These are phyloP conservation scores for Graphiopsis chlorocephala DNA, from an alignment of 2,329 filamentous ascomycete genomes.

Conservation along the genomic window DNA sequence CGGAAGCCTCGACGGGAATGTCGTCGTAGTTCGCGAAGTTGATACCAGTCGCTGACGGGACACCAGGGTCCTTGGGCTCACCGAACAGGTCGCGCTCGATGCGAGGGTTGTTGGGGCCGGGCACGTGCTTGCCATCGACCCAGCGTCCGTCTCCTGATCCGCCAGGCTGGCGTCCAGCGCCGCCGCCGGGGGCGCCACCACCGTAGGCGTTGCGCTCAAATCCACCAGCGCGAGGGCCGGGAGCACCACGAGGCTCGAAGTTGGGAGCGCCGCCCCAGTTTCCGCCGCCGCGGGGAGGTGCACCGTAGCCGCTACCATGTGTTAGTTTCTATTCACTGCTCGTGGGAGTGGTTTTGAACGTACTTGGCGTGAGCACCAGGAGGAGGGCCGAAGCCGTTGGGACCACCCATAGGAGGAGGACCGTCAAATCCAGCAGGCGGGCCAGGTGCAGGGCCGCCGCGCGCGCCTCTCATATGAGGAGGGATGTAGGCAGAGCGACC, in stretches of 20 bases:
- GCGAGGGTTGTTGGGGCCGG: slow-evolving; percentile 83
- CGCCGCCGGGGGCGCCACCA: slow-evolving; percentile 48
- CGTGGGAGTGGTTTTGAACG: slow-evolving; percentile 40
- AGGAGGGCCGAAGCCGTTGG: slow-evolving; percentile 65
- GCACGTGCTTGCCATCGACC: slow-evolving; percentile 94
- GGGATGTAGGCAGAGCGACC: slow-evolving; percentile 75
- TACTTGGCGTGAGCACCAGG: slow-evolving; percentile 55
- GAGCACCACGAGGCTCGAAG: slow-evolving; percentile 50
- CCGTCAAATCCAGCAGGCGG: slow-evolving; percentile 56
- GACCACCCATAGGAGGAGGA: slow-evolving; percentile 41
- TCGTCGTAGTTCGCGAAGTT: slow-evolving; percentile 99
- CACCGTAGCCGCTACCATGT: slow-evolving; percentile 47
- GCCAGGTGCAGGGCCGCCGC: slow-evolving; percentile 38
- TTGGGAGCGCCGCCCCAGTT: slow-evolving; percentile 55
- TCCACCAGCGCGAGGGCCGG: slow-evolving; percentile 9
- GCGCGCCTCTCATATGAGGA: slow-evolving; percentile 68
- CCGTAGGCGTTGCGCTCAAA: slow-evolving; percentile 66
- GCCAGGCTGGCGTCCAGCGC: slow-evolving; percentile 58
- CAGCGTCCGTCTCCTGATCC: slow-evolving; percentile 95
- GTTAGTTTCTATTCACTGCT: slow-evolving; percentile 21
- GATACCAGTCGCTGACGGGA: slow-evolving; percentile 96
- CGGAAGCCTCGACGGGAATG: slow-evolving; percentile 96
- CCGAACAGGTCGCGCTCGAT: slow-evolving; percentile 96
- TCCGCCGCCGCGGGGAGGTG: slow-evolving; percentile 33
- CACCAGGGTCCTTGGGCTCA: slow-evolving; percentile 74